Evolutionary conservation across 441 rosid genomes (phyloP).

Genomic region (Croton setiger): DNA sequence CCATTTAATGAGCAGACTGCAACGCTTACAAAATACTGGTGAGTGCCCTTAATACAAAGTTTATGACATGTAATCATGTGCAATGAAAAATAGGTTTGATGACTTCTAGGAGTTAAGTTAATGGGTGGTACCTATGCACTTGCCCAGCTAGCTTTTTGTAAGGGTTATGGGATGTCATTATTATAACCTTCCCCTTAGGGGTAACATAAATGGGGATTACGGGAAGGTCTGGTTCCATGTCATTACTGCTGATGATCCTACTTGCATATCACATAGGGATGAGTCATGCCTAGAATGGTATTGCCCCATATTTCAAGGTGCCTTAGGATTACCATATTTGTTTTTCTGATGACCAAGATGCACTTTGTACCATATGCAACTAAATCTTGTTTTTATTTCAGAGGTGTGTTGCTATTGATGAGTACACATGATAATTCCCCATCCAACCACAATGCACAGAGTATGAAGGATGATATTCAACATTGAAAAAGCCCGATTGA

Average conservation of each 20-base stretch:
- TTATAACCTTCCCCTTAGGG: neutral
- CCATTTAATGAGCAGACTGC: conserved; percentile 53
- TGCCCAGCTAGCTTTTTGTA: neutral
- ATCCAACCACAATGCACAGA: too few species aligned
- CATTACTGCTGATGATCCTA: neutral
- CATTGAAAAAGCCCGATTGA: neutral
- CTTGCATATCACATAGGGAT: neutral
- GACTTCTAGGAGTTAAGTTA: neutral
- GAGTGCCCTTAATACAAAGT: conserved; percentile 11
- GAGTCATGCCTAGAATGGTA: neutral
- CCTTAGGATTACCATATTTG: neutral
- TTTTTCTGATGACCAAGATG: neutral
- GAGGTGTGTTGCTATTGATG: neutral
- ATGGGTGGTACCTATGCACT: too few species aligned
- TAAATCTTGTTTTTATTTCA: neutral
- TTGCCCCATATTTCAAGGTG: neutral
- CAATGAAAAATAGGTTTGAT: neutral
- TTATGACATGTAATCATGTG: neutral
- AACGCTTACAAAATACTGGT: conserved; percentile 69
- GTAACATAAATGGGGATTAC: neutral
- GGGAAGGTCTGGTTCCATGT: neutral
- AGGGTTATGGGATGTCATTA: too few species aligned
- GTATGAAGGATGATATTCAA: neutral
- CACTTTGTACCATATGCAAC: neutral
- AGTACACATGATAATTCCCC: neutral